A percentile compares a stretch with the other conserved stretches of the same genome.
phyloP scores from a whole-genome alignment of 2,329 filamentous ascomycete species.

The Hypoxylon sp. region DNA sequence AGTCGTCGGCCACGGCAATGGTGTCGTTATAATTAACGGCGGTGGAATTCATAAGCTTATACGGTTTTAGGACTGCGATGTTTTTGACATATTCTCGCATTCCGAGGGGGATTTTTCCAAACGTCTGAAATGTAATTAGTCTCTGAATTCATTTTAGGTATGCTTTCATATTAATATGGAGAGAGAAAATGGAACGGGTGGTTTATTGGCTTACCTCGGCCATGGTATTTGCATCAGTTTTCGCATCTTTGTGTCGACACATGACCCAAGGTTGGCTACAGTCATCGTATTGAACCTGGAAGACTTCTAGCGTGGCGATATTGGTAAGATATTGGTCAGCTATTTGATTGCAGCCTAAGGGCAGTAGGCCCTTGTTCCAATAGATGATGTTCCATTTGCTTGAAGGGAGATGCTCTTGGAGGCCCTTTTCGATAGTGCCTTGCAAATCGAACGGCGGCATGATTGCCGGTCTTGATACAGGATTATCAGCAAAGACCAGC shows the following conservation, averaged over 20 bases:
- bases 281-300: neutral
- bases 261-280: conserved; percentile 1
- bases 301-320: neutral
- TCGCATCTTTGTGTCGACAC: neutral
- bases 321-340: neutral
- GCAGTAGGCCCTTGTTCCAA: neutral
- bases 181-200: neutral
- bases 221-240: neutral
- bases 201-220: neutral
- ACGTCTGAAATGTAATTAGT: neutral
- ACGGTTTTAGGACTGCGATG: neutral
- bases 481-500: neutral
- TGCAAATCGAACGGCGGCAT: neutral
- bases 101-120: neutral
- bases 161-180: neutral
- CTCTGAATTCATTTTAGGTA: neutral
- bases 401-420: neutral
- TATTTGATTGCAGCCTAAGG: neutral
- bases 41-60: neutral
- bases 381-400: neutral
- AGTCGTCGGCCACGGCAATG: neutral
- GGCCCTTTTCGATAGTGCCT: neutral
- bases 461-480: neutral
- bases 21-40: neutral
- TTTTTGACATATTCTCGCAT: conserved; percentile 1